These are phyloP conservation scores for Neopestalotiopsis clavispora DNA, from an alignment of 2,329 filamentous ascomycete species.

Conservation along the genomic window DNA sequence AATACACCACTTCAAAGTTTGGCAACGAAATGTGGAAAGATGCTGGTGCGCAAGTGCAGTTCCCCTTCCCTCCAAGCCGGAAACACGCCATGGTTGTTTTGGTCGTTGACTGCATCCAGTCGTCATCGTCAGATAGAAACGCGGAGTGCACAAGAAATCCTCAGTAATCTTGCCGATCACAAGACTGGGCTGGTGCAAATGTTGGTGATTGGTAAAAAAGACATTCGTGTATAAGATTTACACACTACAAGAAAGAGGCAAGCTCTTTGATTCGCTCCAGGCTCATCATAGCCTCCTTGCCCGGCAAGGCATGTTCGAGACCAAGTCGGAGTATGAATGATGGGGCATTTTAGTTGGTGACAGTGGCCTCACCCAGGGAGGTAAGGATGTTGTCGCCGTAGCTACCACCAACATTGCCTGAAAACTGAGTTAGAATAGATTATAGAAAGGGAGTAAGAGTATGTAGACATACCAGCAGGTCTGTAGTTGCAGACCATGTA, in stretches of 20 bases:
- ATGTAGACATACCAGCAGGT: slow-evolving; percentile 64
- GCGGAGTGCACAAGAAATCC: slow-evolving; percentile 15
- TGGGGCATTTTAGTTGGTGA: slow-evolving; percentile 22
- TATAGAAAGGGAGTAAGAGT: background rate
- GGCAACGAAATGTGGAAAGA: slow-evolving; percentile 17
- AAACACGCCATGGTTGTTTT: slow-evolving; percentile 11
- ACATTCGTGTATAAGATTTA: slow-evolving; percentile 17
- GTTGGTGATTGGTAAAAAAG: slow-evolving; percentile 17
- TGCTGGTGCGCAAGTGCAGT: slow-evolving; percentile 9
- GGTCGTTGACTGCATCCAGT: slow-evolving; percentile 18
- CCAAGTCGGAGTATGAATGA: background rate
- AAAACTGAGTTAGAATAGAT: background rate
- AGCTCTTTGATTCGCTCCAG: slow-evolving; percentile 14
- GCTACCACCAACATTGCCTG: slow-evolving; percentile 57
- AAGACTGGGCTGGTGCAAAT: slow-evolving; percentile 7
- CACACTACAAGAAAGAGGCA: slow-evolving; percentile 18
- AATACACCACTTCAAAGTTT: slow-evolving; percentile 13
- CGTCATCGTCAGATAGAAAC: slow-evolving; percentile 20
- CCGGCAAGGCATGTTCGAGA: slow-evolving; percentile 17
- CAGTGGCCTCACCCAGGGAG: slow-evolving; percentile 41
- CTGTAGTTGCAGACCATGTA: slow-evolving; percentile 92
- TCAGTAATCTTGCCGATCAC: slow-evolving; percentile 3
- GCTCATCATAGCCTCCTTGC: slow-evolving; percentile 17
- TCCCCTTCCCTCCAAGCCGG: slow-evolving; percentile 5
- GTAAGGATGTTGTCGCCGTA: slow-evolving; percentile 56